A percentile compares a stretch with the other conserved stretches of the same genome.
These are phyloP conservation scores for Ceratobasidium sp. DNA, from an alignment of 1,284 basidiomycete species.

Conservation along the genomic window DNA sequence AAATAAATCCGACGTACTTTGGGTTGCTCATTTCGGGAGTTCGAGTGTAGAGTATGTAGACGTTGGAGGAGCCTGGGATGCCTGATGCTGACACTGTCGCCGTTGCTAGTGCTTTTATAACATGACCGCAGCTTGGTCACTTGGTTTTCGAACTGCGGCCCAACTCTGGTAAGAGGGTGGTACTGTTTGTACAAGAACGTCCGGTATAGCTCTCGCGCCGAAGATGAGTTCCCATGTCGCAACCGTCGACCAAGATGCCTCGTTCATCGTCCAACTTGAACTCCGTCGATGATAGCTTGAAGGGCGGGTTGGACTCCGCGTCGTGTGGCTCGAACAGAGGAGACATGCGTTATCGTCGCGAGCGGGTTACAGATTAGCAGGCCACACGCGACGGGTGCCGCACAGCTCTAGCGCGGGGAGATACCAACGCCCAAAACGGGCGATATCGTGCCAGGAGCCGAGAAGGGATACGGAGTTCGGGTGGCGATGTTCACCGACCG, in stretches of 20 bases:
- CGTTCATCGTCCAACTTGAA: neutral
- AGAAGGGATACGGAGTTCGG: constrained; percentile 4
- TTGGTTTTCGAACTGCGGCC: neutral
- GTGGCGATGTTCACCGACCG: neutral
- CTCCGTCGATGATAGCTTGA: constrained; percentile 17
- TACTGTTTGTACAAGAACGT: neutral
- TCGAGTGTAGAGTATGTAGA: neutral
- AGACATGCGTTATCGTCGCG: neutral
- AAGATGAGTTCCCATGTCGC: neutral
- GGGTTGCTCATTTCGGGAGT: constrained; percentile 23
- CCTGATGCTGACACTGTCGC: neutral
- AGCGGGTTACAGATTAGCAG: neutral
- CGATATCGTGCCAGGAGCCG: neutral
- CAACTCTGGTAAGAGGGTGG: neutral
- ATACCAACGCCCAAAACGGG: neutral
- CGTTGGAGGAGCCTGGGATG: neutral
- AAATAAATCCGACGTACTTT: neutral
- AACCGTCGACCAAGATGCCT: constrained; percentile 1
- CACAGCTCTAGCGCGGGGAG: constrained; percentile 7
- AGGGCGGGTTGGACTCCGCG: neutral
- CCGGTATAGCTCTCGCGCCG: constrained; percentile 9
- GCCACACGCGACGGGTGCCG: neutral
- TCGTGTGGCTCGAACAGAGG: neutral
- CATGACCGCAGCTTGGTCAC: neutral
- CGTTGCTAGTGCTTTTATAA: neutral